Evolutionary conservation across 2,329 filamentous ascomycete species (phyloP).

Genomic region (Xenoacremonium recifei): DNA sequence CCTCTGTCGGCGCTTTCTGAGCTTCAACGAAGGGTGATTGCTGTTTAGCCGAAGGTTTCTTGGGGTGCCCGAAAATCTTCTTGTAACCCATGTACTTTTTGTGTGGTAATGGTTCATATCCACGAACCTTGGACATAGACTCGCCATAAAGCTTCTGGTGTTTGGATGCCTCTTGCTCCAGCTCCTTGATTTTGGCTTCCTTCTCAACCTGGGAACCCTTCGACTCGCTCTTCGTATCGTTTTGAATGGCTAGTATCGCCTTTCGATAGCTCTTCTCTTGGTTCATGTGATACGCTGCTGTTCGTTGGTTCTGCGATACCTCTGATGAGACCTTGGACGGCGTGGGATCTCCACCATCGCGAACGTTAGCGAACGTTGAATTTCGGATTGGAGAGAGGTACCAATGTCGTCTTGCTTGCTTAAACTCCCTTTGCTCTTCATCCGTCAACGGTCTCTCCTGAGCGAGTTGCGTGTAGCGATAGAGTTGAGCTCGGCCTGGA

Average conservation of each 20-base stretch:
- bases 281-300: constrained; percentile 28
- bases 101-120: constrained; percentile 20
- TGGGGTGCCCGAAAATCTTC: constrained; percentile 26
- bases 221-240: constrained; percentile 9
- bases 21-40: no score
- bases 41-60: no score
- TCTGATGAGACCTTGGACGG: constrained; percentile 18
- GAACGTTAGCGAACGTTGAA: constrained; percentile 17
- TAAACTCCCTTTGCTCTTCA: constrained; percentile 33
- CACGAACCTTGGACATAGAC: constrained; percentile 29
- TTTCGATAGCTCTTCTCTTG: constrained; percentile 29
- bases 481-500: constrained; percentile 33
- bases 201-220: constrained; percentile 5
- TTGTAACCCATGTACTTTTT: constrained; percentile 28
- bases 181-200: constrained; percentile 15
- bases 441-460: constrained; percentile 29
- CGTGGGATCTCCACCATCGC: constrained; percentile 14
- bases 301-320: constrained; percentile 24
- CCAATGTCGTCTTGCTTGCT: constrained; percentile 32
- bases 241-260: constrained; percentile 16
- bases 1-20: no score
- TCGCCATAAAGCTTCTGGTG: constrained; percentile 25
- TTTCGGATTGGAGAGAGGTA: constrained; percentile 28
- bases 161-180: constrained; percentile 22
- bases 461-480: constrained; percentile 29